These are phyloP conservation scores for Polychaeton citri DNA, from an alignment of 2,329 filamentous ascomycete genomes.

Conservation along the genomic window DNA sequence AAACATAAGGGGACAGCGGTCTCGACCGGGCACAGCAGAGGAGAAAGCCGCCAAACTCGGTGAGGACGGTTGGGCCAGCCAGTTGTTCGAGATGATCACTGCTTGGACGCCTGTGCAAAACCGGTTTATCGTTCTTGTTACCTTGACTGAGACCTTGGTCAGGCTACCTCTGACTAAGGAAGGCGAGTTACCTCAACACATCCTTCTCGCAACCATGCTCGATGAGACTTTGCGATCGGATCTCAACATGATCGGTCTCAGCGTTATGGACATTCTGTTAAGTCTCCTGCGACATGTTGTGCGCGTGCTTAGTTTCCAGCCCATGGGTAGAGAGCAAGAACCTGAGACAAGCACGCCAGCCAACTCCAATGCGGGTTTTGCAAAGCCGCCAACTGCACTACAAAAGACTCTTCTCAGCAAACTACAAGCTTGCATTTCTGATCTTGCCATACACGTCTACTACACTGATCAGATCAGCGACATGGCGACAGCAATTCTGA, in stretches of 20 bases:
- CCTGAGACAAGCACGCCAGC: not conserved
- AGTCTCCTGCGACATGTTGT: conserved; percentile 76
- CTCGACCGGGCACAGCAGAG: too few species aligned
- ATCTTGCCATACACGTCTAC: conserved; percentile 87
- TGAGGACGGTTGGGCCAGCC: conserved; percentile 63
- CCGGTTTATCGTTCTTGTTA: conserved; percentile 78
- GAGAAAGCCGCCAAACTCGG: conserved; percentile 26
- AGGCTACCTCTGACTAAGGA: conserved; percentile 56
- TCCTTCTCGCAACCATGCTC: conserved; percentile 64
- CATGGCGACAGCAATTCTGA: conserved; percentile 73
- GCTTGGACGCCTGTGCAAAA: conserved; percentile 90
- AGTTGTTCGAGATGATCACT: conserved; percentile 65
- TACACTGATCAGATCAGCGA: conserved; percentile 93
- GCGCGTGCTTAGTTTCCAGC: conserved; percentile 53
- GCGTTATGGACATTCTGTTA: conserved; percentile 86
- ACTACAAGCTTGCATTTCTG: conserved; percentile 74
- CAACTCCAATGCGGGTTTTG: conserved; percentile 6
- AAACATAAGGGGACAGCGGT: conserved; percentile 5
- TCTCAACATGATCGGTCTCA: conserved; percentile 87
- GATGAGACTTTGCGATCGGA: conserved; percentile 73
- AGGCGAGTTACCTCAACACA: conserved; percentile 53
- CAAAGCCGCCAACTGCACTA: conserved; percentile 35
- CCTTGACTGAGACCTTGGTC: conserved; percentile 63
- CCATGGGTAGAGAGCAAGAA: not conserved
- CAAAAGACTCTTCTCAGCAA: conserved; percentile 53